Base-by-base conservation (phyloP, 1,284 basidiomycete species). In the Cerrena zonata region DNA sequence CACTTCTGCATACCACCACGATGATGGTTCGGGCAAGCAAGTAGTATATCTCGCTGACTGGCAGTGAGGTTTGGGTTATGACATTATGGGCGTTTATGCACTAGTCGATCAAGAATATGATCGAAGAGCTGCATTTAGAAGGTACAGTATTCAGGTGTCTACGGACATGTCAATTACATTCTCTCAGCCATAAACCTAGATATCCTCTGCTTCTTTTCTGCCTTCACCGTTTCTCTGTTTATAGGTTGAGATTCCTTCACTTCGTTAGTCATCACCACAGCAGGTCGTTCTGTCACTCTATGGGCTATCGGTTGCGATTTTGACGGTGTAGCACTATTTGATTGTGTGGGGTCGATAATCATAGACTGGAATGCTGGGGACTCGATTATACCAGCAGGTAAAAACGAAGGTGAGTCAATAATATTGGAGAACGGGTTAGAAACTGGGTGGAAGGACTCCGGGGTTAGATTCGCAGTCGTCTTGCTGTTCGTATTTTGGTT, bases 191-290 rank as follows among this genome's bases (percentile, higher is more conserved):
- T 4, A 34, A 80, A 80, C 53, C 71, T 71, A 2, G 75, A 78
- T 12, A 73, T 66, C 54, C 68, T 74, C 49, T 64, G 67, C 19
- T 63, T 58, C 7, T 57, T 57, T 21, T 51, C 51, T 41, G 46
- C 30, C 49, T 41, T 56, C 41, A 34, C 39, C 25, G 57, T 53
- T 52, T 26, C 21, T 22, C 38, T 53, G 36, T 22, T 44, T 13
- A 36, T 23, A 24, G 43, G 37, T n/a, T 24, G 22, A 0, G 65
- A 60, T 58, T 78, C 74, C 24, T 60, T 64, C 1, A 73, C 70
- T 15, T 62, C 61, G 12, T 71, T 61, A n/a, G 71, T 61, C 53
- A 78, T 65, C 2, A 79, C 63, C 4, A 62, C 57, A 2, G 76
- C 72, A 2, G 73, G 74, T 26, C 65, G 65, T 22, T 69, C 65